Percentiles rank a stretch among this genome's conserved stretches.
Conservation (phyloP, 192 early-diverging fungal genomes). For the Linnemannia zychae region DNA sequence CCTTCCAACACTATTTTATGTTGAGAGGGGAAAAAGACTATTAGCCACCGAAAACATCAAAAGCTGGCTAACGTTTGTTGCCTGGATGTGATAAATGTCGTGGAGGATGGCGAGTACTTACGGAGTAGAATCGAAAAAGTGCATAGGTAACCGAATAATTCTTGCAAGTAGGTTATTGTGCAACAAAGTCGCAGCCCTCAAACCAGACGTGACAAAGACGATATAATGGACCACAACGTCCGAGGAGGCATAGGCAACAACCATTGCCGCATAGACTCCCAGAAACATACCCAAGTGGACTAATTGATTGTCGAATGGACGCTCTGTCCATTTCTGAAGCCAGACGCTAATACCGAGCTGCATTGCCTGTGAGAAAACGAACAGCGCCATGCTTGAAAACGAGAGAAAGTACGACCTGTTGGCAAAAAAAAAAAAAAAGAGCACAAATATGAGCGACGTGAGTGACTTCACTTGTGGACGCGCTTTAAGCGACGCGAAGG, state of each 20-base stretch:
- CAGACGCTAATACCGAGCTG: slow-evolving; percentile 27
- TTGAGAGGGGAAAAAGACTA: too few species aligned
- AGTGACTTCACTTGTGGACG: not conserved
- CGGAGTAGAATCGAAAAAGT: slow-evolving; percentile 35
- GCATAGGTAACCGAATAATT: slow-evolving; percentile 69
- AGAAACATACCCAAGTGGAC: slow-evolving; percentile 12
- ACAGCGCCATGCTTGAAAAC: not conserved
- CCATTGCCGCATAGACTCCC: slow-evolving; percentile 24
- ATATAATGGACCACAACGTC: slow-evolving; percentile 17
- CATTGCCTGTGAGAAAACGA: slow-evolving; percentile 1
- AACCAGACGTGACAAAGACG: slow-evolving; percentile 8
- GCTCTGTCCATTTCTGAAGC: slow-evolving; percentile 13
- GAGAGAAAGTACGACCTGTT: slow-evolving; percentile 21
- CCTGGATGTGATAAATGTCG: too few species aligned
- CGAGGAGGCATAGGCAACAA: not conserved
- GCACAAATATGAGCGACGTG: slow-evolving; percentile 66
- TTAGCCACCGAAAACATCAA: not conserved
- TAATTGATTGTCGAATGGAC: not conserved
- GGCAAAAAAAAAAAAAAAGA: slow-evolving; percentile 28
- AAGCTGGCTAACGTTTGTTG: not conserved
- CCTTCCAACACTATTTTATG: slow-evolving; percentile 74
- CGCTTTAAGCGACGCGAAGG: not conserved
- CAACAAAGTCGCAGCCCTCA: slow-evolving; percentile 58
- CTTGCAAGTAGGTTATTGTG: slow-evolving; percentile 73
- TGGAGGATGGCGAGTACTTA: not conserved